These are phyloP conservation scores for Aspergillus biplanus DNA, from an alignment of 495 filamentous ascomycete species.

Conservation along the genomic window DNA sequence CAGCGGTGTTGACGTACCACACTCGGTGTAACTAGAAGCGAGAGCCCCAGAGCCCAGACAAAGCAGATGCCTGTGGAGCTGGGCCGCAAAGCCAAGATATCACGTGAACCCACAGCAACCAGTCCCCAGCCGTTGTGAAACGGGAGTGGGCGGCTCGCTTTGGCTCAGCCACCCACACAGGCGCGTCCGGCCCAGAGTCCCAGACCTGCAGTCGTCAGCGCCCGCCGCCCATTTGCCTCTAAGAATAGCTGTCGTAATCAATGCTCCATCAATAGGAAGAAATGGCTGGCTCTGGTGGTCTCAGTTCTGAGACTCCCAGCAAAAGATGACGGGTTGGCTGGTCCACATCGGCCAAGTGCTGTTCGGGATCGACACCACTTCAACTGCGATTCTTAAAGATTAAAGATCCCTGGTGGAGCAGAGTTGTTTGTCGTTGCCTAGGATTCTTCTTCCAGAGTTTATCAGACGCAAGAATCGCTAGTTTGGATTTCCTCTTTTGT, in stretches of 20 bases:
- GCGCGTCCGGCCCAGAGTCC: constrained; percentile 10
- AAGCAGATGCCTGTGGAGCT: not conserved
- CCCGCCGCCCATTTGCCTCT: constrained; percentile 14
- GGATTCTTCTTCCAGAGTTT: not conserved
- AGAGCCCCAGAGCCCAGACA: no score
- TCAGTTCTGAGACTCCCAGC: no score
- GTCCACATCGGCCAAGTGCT: constrained; percentile 4
- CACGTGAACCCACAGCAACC: not conserved
- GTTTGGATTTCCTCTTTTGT: not conserved
- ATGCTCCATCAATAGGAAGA: not conserved
- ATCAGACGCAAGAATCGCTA: not conserved
- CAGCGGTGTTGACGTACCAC: no score
- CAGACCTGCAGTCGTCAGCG: constrained; percentile 11
- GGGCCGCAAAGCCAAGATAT: not conserved
- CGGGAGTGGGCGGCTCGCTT: not conserved
- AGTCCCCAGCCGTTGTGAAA: not conserved
- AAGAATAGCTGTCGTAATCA: constrained; percentile 18
- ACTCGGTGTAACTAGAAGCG: no score
- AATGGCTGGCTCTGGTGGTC: no score
- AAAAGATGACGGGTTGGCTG: constrained; percentile 7
- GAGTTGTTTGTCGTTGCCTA: not conserved
- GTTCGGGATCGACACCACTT: constrained; percentile 9
- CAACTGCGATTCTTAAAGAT: no score
- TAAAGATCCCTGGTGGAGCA: not conserved
- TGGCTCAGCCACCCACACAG: constrained; percentile 22